These are phyloP conservation scores for Talaromyces adpressus DNA, from an alignment of 495 filamentous ascomycete species.

Conservation along the genomic window DNA sequence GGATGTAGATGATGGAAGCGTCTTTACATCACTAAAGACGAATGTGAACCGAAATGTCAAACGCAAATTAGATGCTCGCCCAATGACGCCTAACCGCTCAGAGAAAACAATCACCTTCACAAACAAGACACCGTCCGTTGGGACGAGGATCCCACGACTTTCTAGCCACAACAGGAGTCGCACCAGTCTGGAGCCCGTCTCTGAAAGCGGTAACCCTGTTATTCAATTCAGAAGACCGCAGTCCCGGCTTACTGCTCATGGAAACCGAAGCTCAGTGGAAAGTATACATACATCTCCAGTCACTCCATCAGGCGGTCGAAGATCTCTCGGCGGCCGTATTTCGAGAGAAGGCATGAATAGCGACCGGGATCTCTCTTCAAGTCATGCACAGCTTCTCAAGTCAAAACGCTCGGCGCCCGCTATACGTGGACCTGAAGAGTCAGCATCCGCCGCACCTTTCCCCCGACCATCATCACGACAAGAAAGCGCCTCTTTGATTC, in stretches of 20 bases:
- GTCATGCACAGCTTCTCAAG: constrained; percentile 66
- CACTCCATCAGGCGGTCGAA: constrained; percentile 45
- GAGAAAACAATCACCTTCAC: constrained; percentile 88
- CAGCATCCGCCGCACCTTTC: constrained; percentile 24
- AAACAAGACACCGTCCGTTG: constrained; percentile 47
- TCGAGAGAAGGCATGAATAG: constrained; percentile 43
- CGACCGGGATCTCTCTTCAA: constrained; percentile 50
- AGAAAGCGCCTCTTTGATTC: constrained; percentile 32
- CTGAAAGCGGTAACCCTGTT: constrained; percentile 76
- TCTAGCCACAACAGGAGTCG: constrained; percentile 56
- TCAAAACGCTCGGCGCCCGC: constrained; percentile 84
- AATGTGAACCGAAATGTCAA: constrained; percentile 93
- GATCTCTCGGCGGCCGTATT: constrained; percentile 48
- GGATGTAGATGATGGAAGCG: constrained; percentile 76
- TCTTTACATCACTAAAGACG: constrained; percentile 70
- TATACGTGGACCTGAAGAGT: constrained; percentile 49
- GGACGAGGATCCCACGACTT: constrained; percentile 56
- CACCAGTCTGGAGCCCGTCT: constrained; percentile 85
- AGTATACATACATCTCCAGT: constrained; percentile 53
- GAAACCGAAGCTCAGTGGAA: constrained; percentile 57
- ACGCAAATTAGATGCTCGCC: constrained; percentile 60
- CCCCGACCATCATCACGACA: constrained; percentile 33
- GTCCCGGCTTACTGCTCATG: constrained; percentile 57
- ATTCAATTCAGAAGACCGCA: constrained; percentile 50
- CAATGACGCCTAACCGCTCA: constrained; percentile 56